A percentile compares a stretch with the other conserved stretches of the same genome.
Conservation (phyloP, 2,329 filamentous ascomycete genomes). For the Epichloe coenophiala region DNA sequence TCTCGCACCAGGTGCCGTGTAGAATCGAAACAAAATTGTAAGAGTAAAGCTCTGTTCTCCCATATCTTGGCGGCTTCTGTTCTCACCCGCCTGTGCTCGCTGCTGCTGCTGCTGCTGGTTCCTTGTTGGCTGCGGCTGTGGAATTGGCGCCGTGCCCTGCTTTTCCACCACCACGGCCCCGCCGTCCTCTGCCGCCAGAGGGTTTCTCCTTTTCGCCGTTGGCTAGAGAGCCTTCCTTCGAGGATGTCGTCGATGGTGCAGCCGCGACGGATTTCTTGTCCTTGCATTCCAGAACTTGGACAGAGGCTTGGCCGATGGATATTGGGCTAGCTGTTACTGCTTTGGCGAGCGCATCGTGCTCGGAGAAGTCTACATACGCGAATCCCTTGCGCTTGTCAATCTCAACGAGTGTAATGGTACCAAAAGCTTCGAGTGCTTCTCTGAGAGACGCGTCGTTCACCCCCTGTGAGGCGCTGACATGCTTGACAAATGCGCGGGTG, state of each 20-base stretch:
- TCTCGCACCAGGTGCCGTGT: background rate
- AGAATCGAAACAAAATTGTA: background rate
- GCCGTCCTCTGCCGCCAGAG: conserved; percentile 17
- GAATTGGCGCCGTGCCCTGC: conserved; percentile 4
- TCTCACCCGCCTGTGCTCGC: conserved; percentile 8
- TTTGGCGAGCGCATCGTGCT: conserved; percentile 57
- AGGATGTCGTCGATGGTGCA: conserved; percentile 7
- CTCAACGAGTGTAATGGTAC: conserved; percentile 65
- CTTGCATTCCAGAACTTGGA: conserved; percentile 76
- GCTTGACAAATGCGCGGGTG: conserved; percentile 64
- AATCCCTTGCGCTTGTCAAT: conserved; percentile 93
- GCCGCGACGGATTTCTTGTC: conserved; percentile 33
- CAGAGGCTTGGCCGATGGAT: conserved; percentile 68
- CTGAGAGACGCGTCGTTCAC: conserved; percentile 73
- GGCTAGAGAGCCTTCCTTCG: conserved; percentile 2
- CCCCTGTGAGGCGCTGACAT: conserved; percentile 79
- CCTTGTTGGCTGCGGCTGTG: conserved; percentile 1
- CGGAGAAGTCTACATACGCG: conserved; percentile 79
- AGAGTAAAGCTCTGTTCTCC: background rate
- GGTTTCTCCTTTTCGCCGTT: conserved; percentile 14
- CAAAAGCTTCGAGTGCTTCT: conserved; percentile 60
- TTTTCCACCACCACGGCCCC: conserved; percentile 18
- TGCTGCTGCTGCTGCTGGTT: background rate
- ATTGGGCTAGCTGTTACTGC: conserved; percentile 74
- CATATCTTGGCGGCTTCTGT: background rate